Base-by-base conservation (phyloP, 768 basidiomycete genomes). In the Collybiopsis confluens region DNA sequence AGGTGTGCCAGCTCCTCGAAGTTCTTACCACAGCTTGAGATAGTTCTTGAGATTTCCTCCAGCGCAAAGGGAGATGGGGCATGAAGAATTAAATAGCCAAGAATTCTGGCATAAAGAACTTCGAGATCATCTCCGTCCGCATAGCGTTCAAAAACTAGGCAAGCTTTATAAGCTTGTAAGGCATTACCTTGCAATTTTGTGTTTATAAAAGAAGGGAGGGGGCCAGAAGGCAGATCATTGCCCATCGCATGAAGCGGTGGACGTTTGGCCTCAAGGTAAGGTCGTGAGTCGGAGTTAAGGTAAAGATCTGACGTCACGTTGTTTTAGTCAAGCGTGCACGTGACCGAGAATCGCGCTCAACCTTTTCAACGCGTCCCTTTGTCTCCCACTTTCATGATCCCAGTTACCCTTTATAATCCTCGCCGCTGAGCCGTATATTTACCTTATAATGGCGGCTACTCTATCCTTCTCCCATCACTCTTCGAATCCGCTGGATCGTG, bases 401-500 rank as follows among this genome's bases (percentile, higher is more conserved):
- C 40, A 37, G 28, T 54, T 18, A 33, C n/a, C n/a, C n/a, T n/a
- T 45, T 26, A 30, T 46, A 21, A 20, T 35, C 5, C n/a, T 21
- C 20, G 20, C n/a, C n/a, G n/a, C n/a, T n/a, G n/a, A n/a, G n/a
- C n/a, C n/a, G n/a, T n/a, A n/a, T n/a, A n/a, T n/a, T n/a, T n/a
- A n/a, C n/a, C n/a, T n/a, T n/a, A n/a, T n/a, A n/a, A 44, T 16
- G 24, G 75, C 74, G 75, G 68, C 73, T 10, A 65, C 67, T 24
- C 60, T 70, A 54, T 52, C 76, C 16, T 71, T 88, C 56, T 87
- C 86, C 8, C 81, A 81, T 55, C 86, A 88, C 62, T 85, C 86
- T 11, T 88, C 86, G 42, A 88, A 88, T 60, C 86, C 87, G 2
- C 76, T 88, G 27, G 85, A 89, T 60, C 78, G 80, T 20, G 73